Base-by-base conservation (phyloP, 352 stramenopile species). In the Pythium grandisporangium region DNA sequence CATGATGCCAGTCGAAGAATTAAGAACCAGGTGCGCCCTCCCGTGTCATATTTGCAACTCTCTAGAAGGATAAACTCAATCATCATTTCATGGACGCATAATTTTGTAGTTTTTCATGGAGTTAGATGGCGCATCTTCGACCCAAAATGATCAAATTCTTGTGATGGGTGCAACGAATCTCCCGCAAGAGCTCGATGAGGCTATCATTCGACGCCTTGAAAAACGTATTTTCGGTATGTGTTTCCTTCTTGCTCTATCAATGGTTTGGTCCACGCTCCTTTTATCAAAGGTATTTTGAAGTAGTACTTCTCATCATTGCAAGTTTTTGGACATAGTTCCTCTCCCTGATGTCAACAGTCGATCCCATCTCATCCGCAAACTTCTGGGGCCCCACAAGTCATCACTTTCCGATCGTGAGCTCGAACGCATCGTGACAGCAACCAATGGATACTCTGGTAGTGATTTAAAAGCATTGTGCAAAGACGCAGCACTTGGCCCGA, bases 391-490 rank as follows among this genome's bases (percentile, higher is more conserved):
- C 40, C 57, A 95, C 50, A 66, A 66, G 46, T 58, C 70, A 45
- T 69, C 45, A 6, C 34, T 86, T 36, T 70, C 68, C 41, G 54
- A 57, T 2, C 70, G 59, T 22, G 80, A 93, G 42, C 53, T 96
- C 39, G 66, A 69, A 11, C 36, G 46, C 8, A 69, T 97, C 23
- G 78, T 88, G 3, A 57, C 70, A 5, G 58, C 51, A 25, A 96
- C 86, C 0, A 66, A 84, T 24, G 67, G 78, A 23, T 97, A 95
- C 36, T 91, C 80, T 6, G 80, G 80, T 4, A 91, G 77, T 33
- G 80, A 93, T 51, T 54, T 93, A 16, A 97, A 97, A 45, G 91
- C 96, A 52, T 47, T 99, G 1, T 97, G 91, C 53, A 93, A 96
- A 48, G 92, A 96, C 34, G 94, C 94, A 12, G 90, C 90, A 19